A percentile compares a stretch with the other conserved stretches of the same genome.
Conservation (phyloP, 495 filamentous ascomycete species). For the Clohesyomyces aquaticus region DNA sequence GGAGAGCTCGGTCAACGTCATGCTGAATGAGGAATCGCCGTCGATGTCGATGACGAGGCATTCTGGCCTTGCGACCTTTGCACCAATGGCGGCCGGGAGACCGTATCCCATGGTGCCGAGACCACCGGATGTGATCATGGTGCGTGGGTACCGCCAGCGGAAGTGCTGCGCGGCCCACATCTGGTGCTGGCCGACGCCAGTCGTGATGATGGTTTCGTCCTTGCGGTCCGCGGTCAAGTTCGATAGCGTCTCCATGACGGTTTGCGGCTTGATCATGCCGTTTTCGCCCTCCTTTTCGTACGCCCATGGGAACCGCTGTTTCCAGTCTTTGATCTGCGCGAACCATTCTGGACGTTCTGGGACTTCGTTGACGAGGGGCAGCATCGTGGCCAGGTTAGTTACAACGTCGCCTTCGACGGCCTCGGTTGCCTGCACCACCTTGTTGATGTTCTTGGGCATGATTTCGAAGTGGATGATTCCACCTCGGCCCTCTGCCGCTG, state of each 20-base stretch:
- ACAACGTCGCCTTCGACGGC: conserved; percentile 76
- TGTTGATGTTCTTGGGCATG: conserved; percentile 87
- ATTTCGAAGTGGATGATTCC: conserved; percentile 84
- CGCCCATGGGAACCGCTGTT: conserved; percentile 76
- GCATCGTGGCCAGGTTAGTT: conserved; percentile 69
- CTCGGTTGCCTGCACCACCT: conserved; percentile 80
- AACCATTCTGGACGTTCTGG: conserved; percentile 80
- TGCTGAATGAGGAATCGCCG: conserved; percentile 94
- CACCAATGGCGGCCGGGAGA: conserved; percentile 89
- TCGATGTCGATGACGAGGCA: conserved; percentile 91
- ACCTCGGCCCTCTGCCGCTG: conserved; percentile 69
- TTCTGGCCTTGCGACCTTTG: conserved; percentile 86
- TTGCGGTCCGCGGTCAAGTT: conserved; percentile 73
- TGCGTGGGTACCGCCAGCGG: conserved; percentile 82
- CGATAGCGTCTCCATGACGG: conserved; percentile 79
- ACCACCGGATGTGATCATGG: conserved; percentile 89
- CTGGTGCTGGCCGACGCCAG: conserved; percentile 93
- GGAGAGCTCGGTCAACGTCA: conserved; percentile 91
- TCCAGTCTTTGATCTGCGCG: conserved; percentile 84
- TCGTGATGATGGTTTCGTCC: conserved; percentile 80
- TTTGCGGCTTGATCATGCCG: conserved; percentile 85
- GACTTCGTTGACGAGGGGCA: conserved; percentile 68
- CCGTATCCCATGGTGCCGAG: conserved; percentile 96
- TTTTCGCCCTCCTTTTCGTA: conserved; percentile 72
- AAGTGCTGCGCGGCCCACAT: conserved; percentile 98